Conservation (phyloP, 2,329 filamentous ascomycete genomes). For the Fusarium newnesense region DNA sequence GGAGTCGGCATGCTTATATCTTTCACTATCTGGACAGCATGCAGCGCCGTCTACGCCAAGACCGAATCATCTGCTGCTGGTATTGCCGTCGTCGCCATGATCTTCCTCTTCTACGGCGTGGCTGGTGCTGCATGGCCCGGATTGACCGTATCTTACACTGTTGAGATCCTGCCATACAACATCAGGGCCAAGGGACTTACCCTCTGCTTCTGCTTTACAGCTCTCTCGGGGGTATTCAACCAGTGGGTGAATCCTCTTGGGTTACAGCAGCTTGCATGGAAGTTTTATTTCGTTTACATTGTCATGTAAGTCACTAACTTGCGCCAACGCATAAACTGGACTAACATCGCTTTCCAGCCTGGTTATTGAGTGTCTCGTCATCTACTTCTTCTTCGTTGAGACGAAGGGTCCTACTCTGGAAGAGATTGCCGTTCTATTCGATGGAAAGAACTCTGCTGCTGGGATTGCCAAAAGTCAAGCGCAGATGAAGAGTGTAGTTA, state of each 20-base stretch:
- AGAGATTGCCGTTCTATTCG: conserved; percentile 41
- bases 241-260: conserved; percentile 42
- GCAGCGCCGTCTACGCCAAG: conserved; percentile 39
- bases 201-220: conserved; percentile 40
- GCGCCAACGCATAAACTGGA: fast-evolving
- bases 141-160: conserved; percentile 38
- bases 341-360: neutral
- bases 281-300: conserved; percentile 42
- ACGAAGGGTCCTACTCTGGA: conserved; percentile 38
- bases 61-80: conserved; percentile 29
- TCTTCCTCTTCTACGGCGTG: conserved; percentile 41
- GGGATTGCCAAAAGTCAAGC: conserved; percentile 35
- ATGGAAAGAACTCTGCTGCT: conserved; percentile 36
- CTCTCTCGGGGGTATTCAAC: conserved; percentile 39
- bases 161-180: conserved; percentile 39
- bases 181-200: conserved; percentile 42
- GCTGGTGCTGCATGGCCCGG: conserved; percentile 41
- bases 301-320: conserved; percentile 25
- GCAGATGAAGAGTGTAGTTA: conserved; percentile 21
- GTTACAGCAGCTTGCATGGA: conserved; percentile 35
- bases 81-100: conserved; percentile 41
- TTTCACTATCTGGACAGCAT: conserved; percentile 40
- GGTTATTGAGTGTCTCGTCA: conserved; percentile 38
- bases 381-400: conserved; percentile 44
- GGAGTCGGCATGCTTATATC: conserved; percentile 39